Evolutionary conservation across 176 grass and related monocot genomes (phyloP), one percentile per base, ranked within the genome.

Genomic region (Cocos nucifera): DNA sequence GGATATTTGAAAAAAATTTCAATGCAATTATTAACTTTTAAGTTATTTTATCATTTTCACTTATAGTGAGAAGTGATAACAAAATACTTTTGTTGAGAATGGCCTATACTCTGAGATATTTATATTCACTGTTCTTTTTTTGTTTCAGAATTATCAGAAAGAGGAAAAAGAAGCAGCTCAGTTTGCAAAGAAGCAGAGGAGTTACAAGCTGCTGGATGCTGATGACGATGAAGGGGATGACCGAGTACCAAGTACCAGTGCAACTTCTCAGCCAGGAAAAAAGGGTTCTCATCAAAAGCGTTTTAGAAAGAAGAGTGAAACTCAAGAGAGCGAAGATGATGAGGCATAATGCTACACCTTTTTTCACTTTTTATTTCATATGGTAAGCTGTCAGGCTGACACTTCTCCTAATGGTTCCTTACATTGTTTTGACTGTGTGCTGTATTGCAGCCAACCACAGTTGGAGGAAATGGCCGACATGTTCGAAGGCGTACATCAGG

Each of bases 141-240:
- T 30, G 44, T 20, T 56, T 19, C 78, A 90, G 91, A 73, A 70
- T 51, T 96, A 96, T 53, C 80, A 87, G 75, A 87, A 82, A 62
- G 66, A 77, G 59, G 91, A 96, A 82, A 84, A 70, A 69, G 83
- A 90, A 60, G 77, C 86, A 62, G 71, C 83, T 56, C 75, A 82
- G 62, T 70, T 90, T 65, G 86, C 77, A 25, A 58, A 66, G 62
- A 90, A 90, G 56, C 86, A 96, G 52, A 96, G 75, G 71, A 87
- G 73, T 9, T 96, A 90, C 75, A 87, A 77, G 66, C 12, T 96
- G 58, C 18, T 96, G 51, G 69, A 78, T 9, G 57, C 70, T 30
- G 86, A 87, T 44, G 80, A 96, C 24, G 80, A 86, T 0, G 74
- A 86, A 12, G 68, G 67, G 51, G 49, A 72, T 17, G 75, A 77